phyloP scores from a whole-genome alignment of 768 basidiomycete genomes.

The Amanita jacksonii region DNA sequence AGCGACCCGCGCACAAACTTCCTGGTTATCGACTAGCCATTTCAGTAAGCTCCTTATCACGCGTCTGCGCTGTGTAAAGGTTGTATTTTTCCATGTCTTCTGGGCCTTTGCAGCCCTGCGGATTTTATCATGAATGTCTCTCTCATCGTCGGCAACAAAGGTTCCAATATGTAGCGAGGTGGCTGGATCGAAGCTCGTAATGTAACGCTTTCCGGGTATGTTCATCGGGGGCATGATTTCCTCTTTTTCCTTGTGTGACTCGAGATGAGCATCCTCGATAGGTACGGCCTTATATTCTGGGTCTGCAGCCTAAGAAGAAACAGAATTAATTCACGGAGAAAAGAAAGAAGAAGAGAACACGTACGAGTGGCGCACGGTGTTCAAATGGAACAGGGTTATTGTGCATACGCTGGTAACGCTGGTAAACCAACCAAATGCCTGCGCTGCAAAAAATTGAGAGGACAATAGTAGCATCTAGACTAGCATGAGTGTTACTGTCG shows the following conservation, averaged over 20 bases:
- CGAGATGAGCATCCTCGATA: slow-evolving; percentile 50
- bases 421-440: slow-evolving; percentile 72
- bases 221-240: slow-evolving; percentile 42
- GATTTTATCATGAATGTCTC: slow-evolving; percentile 72
- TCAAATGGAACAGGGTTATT: slow-evolving; percentile 69
- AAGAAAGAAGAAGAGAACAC: neutral
- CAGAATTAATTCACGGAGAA: slow-evolving; percentile 5
- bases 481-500: slow-evolving; percentile 38
- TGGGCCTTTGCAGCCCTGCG: slow-evolving; percentile 55
- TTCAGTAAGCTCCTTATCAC: slow-evolving; percentile 82
- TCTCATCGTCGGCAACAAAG: slow-evolving; percentile 60
- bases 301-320: slow-evolving; percentile 37
- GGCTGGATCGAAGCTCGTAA: slow-evolving; percentile 90
- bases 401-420: slow-evolving; percentile 62
- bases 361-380: slow-evolving; percentile 48
- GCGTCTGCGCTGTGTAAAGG: slow-evolving; percentile 70
- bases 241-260: slow-evolving; percentile 50
- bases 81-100: slow-evolving; percentile 59
- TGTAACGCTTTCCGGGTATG: slow-evolving; percentile 47
- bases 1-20: slow-evolving; percentile 75
- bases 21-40: slow-evolving; percentile 91
- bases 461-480: slow-evolving; percentile 56
- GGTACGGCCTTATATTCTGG: slow-evolving; percentile 46
- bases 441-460: slow-evolving; percentile 63
- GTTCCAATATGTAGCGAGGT: slow-evolving; percentile 78